These are phyloP conservation scores for Penicillium pancosmium DNA, from an alignment of 495 filamentous ascomycete species.

Conservation along the genomic window DNA sequence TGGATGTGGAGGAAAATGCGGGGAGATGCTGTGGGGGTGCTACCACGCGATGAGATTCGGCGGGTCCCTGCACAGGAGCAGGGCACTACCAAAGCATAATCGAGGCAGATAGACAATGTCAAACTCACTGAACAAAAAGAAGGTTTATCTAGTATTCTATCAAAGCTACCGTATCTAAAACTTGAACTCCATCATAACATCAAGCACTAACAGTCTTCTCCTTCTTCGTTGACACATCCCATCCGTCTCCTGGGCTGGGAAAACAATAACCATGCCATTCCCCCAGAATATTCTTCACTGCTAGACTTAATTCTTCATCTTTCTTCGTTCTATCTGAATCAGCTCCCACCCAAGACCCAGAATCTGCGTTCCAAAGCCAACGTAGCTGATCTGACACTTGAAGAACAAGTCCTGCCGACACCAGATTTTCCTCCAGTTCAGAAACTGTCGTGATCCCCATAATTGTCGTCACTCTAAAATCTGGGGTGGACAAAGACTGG, in stretches of 20 bases:
- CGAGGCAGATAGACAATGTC: no score
- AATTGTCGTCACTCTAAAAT: constrained; percentile 23
- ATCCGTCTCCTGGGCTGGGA: constrained; percentile 23
- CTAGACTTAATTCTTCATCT: constrained; percentile 3
- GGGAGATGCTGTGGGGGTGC: no score
- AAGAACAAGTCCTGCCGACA: constrained; percentile 17
- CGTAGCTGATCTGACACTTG: constrained; percentile 1
- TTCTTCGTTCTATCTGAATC: neutral
- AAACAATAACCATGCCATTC: constrained; percentile 22
- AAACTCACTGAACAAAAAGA: no score
- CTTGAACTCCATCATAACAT: no score
- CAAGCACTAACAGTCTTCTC: neutral
- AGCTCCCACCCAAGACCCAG: neutral
- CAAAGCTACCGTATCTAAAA: no score
- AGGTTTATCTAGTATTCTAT: no score
- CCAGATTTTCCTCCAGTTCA: constrained; percentile 24
- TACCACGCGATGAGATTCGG: no score
- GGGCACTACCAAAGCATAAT: no score
- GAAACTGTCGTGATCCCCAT: constrained; percentile 23
- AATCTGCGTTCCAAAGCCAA: constrained; percentile 15
- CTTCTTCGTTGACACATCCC: constrained; percentile 22
- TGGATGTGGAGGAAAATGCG: no score
- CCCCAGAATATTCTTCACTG: constrained; percentile 18
- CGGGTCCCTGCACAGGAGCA: no score
- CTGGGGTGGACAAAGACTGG: constrained; percentile 12